phyloP scores from a whole-genome alignment of 768 basidiomycete species.

The Chlorophyllum brunneum region DNA sequence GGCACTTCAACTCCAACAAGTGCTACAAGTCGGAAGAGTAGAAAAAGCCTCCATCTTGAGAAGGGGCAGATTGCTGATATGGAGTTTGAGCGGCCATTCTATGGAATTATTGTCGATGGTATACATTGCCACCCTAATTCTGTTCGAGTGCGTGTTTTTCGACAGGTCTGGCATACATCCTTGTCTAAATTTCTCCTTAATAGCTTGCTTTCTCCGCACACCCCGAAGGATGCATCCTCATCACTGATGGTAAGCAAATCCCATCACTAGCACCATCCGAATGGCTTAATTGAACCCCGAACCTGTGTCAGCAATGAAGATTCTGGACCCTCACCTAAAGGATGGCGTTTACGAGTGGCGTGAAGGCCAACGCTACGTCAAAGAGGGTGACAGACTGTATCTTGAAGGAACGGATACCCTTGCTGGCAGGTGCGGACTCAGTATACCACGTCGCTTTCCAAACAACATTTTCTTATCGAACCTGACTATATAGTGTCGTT shows the following conservation, averaged over 20 bases:
- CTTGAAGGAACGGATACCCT: slow-evolving; percentile 85
- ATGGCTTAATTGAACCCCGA: neutral
- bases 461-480: neutral
- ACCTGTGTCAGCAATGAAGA: slow-evolving; percentile 62
- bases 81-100: slow-evolving; percentile 69
- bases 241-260: slow-evolving; percentile 76
- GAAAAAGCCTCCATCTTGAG: slow-evolving; percentile 37
- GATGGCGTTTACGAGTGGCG: slow-evolving; percentile 91
- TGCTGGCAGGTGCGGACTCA: slow-evolving; percentile 68
- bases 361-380: slow-evolving; percentile 74
- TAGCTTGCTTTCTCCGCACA: slow-evolving; percentile 82
- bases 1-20: slow-evolving; percentile 19
- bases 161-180: neutral
- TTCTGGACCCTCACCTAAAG: slow-evolving; percentile 77
- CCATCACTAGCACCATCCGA: neutral
- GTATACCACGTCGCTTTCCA: slow-evolving; percentile 1
- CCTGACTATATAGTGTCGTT: slow-evolving; percentile 50
- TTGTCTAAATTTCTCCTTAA: slow-evolving; percentile 1
- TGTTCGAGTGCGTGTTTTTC: slow-evolving; percentile 56
- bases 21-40: slow-evolving; percentile 18
- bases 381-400: slow-evolving; percentile 77
- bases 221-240: slow-evolving; percentile 82
- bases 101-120: slow-evolving; percentile 88
- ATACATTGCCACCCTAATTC: slow-evolving; percentile 90
- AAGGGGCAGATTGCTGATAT: slow-evolving; percentile 51